phyloP scores from a whole-genome alignment of 2,329 filamentous ascomycete species.

The Aspergillus brunneoviolaceus region DNA sequence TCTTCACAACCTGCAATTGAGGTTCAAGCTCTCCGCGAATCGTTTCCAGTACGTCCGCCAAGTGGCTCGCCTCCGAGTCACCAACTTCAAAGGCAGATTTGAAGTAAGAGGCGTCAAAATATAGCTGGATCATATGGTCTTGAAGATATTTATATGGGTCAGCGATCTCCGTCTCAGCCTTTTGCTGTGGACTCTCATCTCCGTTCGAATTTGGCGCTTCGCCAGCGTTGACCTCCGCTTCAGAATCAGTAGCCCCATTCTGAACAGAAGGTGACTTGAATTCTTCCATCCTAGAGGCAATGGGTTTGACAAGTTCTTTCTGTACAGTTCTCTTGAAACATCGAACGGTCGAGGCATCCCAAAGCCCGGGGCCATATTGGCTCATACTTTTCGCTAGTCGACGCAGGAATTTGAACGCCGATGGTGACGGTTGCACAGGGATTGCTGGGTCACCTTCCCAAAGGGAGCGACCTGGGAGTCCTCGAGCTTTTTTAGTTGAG shows the following conservation, averaged over 20 bases:
- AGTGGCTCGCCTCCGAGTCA: constrained; percentile 12
- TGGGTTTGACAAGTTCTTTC: constrained; percentile 44
- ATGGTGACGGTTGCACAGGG: constrained; percentile 75
- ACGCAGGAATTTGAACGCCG: constrained; percentile 69
- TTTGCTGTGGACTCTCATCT: background rate
- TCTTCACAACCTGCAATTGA: constrained; percentile 50
- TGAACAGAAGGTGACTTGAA: constrained; percentile 15
- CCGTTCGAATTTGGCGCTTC: constrained; percentile 9
- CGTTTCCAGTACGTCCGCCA: constrained; percentile 51
- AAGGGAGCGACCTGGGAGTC: constrained; percentile 62
- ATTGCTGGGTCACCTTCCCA: constrained; percentile 79
- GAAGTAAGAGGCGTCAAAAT: constrained; percentile 40
- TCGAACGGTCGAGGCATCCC: constrained; percentile 68
- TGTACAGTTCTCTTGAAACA: constrained; percentile 62
- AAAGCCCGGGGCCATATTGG: constrained; percentile 71
- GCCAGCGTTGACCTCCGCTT: background rate
- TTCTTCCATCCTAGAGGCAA: constrained; percentile 24
- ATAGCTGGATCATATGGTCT: constrained; percentile 39
- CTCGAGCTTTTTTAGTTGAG: constrained; percentile 49
- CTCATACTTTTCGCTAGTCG: constrained; percentile 67
- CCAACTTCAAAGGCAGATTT: constrained; percentile 25
- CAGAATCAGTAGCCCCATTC: background rate
- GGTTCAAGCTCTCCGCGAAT: constrained; percentile 50
- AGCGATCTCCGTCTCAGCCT: background rate
- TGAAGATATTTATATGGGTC: constrained; percentile 16